phyloP scores from a whole-genome alignment of 805 yeast genomes.

The Nakazawaea molendinolei region DNA sequence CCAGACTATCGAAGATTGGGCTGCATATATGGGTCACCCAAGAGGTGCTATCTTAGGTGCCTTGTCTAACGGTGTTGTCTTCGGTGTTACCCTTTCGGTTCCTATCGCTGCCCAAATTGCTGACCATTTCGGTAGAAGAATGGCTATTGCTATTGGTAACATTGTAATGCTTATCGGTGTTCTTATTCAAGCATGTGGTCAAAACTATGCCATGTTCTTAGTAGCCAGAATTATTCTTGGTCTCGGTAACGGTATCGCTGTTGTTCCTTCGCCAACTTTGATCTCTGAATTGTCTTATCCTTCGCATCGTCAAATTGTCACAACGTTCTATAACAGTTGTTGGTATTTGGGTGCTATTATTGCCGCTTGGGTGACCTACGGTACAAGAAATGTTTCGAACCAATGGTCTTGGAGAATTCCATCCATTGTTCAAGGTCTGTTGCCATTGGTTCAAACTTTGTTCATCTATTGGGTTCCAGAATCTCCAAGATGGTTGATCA shows the following conservation, averaged over 20 bases:
- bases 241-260: constrained; percentile 35
- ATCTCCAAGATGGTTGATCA: constrained; percentile 35
- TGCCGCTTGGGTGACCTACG: constrained; percentile 41
- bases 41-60: constrained; percentile 28
- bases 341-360: constrained; percentile 33
- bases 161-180: constrained; percentile 49
- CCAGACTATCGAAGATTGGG: constrained; percentile 35
- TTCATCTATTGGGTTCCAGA: constrained; percentile 34
- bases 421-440: constrained; percentile 40
- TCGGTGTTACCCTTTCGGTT: constrained; percentile 29
- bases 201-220: constrained; percentile 26
- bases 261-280: constrained; percentile 38
- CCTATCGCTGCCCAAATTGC: constrained; percentile 18
- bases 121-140: constrained; percentile 38
- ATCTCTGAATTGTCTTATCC: constrained; percentile 48
- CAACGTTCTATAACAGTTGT: constrained; percentile 41
- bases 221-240: constrained; percentile 43
- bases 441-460: constrained; percentile 35
- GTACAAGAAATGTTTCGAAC: constrained; percentile 25
- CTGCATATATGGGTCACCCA: constrained; percentile 25
- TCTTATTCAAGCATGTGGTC: constrained; percentile 42
- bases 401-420: constrained; percentile 51
- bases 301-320: constrained; percentile 32
- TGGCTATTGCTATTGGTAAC: constrained; percentile 45
- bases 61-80: constrained; percentile 28